A percentile compares a stretch with the other conserved stretches of the same genome.
Conservation (phyloP, 768 basidiomycete genomes). For the Tubosaeta brunneosetosa region DNA sequence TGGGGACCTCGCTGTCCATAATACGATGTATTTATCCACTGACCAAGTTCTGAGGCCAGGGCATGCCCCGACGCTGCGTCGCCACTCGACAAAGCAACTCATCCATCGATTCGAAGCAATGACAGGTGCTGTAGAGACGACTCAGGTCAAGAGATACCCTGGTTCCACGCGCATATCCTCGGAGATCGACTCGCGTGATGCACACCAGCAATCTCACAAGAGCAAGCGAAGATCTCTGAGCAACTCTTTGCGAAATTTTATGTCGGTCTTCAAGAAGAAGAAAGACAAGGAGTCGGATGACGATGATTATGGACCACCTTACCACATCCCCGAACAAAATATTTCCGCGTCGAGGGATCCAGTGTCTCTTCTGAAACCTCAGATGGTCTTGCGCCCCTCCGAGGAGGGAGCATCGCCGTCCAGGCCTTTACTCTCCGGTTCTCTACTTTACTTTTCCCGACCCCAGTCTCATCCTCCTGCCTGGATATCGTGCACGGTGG, state of each 20-base stretch:
- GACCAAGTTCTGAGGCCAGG: not conserved
- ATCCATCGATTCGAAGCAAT: slow-evolving; percentile 53
- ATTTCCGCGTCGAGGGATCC: not conserved
- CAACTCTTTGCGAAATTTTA: slow-evolving; percentile 58
- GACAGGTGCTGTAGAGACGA: slow-evolving; percentile 10
- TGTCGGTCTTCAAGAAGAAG: slow-evolving; percentile 57
- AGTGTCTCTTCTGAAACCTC: not conserved
- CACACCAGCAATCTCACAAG: slow-evolving; percentile 27
- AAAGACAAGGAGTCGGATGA: slow-evolving; percentile 29
- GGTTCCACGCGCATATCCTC: slow-evolving; percentile 14
- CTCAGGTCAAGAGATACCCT: slow-evolving; percentile 3
- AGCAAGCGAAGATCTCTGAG: slow-evolving; percentile 51
- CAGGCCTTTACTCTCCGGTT: slow-evolving; percentile 8
- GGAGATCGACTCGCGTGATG: slow-evolving; percentile 10
- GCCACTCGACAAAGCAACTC: slow-evolving; percentile 46
- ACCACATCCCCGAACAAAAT: slow-evolving; percentile 7
- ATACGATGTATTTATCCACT: not conserved
- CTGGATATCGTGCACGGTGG: slow-evolving; percentile 47
- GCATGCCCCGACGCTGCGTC: slow-evolving; percentile 19
- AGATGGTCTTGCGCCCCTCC: not conserved
- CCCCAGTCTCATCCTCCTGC: slow-evolving; percentile 32
- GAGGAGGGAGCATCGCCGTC: not conserved
- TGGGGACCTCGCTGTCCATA: not conserved
- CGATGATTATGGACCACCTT: slow-evolving; percentile 11
- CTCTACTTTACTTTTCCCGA: slow-evolving; percentile 48